These are phyloP conservation scores for Macrolepiota fuliginosa DNA, from an alignment of 768 basidiomycete genomes.

Conservation along the genomic window DNA sequence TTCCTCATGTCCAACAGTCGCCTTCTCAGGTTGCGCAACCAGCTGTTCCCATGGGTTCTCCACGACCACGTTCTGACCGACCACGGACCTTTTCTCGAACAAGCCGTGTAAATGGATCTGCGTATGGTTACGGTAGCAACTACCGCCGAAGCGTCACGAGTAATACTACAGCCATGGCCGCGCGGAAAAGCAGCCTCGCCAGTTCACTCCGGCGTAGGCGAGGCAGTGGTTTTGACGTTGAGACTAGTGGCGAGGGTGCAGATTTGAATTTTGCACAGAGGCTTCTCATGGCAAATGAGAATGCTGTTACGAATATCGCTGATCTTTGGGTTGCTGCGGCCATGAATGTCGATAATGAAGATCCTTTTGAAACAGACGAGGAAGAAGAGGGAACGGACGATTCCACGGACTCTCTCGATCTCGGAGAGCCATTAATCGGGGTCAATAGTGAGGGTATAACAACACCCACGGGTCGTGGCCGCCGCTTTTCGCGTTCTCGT, in stretches of 20 bases:
- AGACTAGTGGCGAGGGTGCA: slow-evolving; percentile 32
- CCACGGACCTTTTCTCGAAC: slow-evolving; percentile 51
- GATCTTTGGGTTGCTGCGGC: slow-evolving; percentile 98
- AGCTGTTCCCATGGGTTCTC: slow-evolving; percentile 43
- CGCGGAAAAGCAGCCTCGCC: slow-evolving; percentile 53
- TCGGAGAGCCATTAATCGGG: slow-evolving; percentile 22
- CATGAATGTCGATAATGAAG: slow-evolving; percentile 91
- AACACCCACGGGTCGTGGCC: slow-evolving; percentile 7
- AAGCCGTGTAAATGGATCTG: slow-evolving; percentile 69
- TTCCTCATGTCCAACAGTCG: slow-evolving; percentile 36
- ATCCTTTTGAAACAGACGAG: slow-evolving; percentile 65
- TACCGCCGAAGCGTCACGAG: slow-evolving; percentile 57
- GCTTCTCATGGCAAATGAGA: slow-evolving; percentile 89
- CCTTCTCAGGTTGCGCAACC: slow-evolving; percentile 32
- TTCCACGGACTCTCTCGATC: slow-evolving; percentile 30
- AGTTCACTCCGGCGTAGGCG: slow-evolving; percentile 51
- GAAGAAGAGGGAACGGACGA: slow-evolving; percentile 25
- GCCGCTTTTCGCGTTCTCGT: slow-evolving; percentile 5
- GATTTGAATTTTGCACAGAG: slow-evolving; percentile 88
- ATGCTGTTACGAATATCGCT: slow-evolving; percentile 90
- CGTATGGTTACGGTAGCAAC: slow-evolving; percentile 69
- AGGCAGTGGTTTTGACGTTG: slow-evolving; percentile 45
- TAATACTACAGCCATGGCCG: slow-evolving; percentile 37
- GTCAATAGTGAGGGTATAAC: background rate
- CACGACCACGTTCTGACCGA: slow-evolving; percentile 39